Evolutionary conservation across 1,284 basidiomycete genomes (phyloP), one percentile per base, ranked within the genome.

Genomic region (Ceratobasidium theobromae): DNA sequence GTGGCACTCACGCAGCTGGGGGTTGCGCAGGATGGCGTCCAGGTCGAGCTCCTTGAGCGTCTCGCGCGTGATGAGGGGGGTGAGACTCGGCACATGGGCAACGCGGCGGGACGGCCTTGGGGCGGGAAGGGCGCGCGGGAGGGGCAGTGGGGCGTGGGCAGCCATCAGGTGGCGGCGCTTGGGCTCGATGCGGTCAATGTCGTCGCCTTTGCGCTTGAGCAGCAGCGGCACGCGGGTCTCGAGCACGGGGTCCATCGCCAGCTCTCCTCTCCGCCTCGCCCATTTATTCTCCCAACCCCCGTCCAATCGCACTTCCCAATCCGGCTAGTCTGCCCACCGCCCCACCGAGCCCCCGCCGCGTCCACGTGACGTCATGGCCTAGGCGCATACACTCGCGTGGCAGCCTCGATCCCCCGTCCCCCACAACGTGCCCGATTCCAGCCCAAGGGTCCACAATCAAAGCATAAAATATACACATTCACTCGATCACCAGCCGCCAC

Each of bases 41-140:
- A 95, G 79, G 75, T 97, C 93, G 49, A 97, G 81, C 74, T 94
- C 90, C 73, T 86, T 87, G 72, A 97, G 79, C 0, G 91, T 92
- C 60, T 87, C 84, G 51, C 88, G 82, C 72, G 93, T 95, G 75
- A 96, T 91, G 57, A 90, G 84, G 0, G 94, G 93, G 51, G 82
- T 80, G 46, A 84, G 77, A 27, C 87, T 80, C 8, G 91, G 91
- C 30, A 69, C 35, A 30, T 65, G 53, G 16, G 66, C 51, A 9
- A 64, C 60, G 40, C 49, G 51, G 21, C 57, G 57, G 51, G 60
- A n/a, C 28, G 12, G 33, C 49, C 4, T n/a, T 21, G 28, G 62
- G 11, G 27, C 62, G 62, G 1, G 41, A 51, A 23, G 51, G 53
- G 62, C 62, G 62, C 62, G 53, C 27, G 8, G 49, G 62, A n/a